phyloP scores from a whole-genome alignment of 495 filamentous ascomycete species.

The Entonaema liquescens region DNA sequence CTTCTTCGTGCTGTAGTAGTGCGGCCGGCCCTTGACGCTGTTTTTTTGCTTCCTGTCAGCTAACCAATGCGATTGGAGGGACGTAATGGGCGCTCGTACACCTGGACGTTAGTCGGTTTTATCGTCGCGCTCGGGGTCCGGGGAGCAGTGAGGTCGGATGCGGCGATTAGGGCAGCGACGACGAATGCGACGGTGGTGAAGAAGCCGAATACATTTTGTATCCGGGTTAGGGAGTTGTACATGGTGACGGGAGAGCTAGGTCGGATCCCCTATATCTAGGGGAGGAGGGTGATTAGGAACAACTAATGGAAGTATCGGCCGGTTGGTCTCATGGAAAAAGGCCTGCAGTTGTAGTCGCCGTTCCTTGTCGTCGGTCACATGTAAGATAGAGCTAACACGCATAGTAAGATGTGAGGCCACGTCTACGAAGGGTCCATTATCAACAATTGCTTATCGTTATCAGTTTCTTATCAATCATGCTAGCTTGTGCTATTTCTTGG shows the following conservation, averaged over 20 bases:
- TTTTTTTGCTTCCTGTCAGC: constrained; percentile 10
- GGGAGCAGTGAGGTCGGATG: constrained; percentile 76
- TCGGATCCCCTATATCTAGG: constrained; percentile 7
- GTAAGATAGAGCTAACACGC: constrained; percentile 4
- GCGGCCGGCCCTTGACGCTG: constrained; percentile 85
- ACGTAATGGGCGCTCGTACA: constrained; percentile 65
- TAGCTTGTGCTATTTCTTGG: constrained; percentile 34
- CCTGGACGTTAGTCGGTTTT: constrained; percentile 79
- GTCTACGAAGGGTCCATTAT: constrained; percentile 16
- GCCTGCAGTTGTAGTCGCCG: neutral
- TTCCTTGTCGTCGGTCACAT: neutral
- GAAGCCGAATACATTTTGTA: constrained; percentile 95
- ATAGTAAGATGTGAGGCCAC: constrained; percentile 39
- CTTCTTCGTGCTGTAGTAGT: constrained; percentile 91
- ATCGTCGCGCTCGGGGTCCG: constrained; percentile 72
- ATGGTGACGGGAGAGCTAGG: constrained; percentile 59
- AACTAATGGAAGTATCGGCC: neutral
- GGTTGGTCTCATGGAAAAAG: neutral
- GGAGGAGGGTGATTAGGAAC: neutral
- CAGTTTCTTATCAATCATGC: constrained; percentile 29
- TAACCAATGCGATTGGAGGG: neutral
- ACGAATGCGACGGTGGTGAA: constrained; percentile 93
- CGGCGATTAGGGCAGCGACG: constrained; percentile 79
- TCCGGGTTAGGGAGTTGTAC: constrained; percentile 84
- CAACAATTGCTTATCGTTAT: constrained; percentile 45